These are phyloP conservation scores for Rhazya stricta DNA, from an alignment of 257 asterid species.

Conservation along the genomic window DNA sequence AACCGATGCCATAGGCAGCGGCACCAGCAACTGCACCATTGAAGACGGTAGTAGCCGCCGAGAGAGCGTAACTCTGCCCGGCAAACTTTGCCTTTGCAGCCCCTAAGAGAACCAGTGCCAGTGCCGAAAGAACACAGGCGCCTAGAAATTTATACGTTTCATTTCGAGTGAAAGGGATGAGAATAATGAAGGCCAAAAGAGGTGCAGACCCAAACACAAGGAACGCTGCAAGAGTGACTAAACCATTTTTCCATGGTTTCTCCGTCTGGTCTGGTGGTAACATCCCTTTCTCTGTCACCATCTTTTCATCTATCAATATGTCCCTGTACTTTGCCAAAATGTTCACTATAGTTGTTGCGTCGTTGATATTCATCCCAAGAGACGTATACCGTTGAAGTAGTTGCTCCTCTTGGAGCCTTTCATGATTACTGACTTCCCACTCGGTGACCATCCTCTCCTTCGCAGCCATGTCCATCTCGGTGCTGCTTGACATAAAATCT, in stretches of 20 bases:
- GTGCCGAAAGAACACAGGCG: slow-evolving; percentile 51
- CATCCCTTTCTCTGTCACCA: slow-evolving; percentile 42
- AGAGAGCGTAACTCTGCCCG: slow-evolving; percentile 38
- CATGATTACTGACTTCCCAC: slow-evolving; percentile 55
- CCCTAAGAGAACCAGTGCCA: slow-evolving; percentile 53
- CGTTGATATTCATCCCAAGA: slow-evolving; percentile 51
- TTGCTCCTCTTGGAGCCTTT: slow-evolving; percentile 33
- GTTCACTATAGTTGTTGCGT: slow-evolving; percentile 47
- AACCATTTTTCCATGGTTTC: slow-evolving; percentile 66
- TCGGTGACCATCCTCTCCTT: slow-evolving; percentile 47
- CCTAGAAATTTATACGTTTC: slow-evolving; percentile 45
- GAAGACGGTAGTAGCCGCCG: slow-evolving; percentile 36
- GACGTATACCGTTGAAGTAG: slow-evolving; percentile 36
- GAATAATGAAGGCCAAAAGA: slow-evolving; percentile 48
- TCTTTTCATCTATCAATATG: slow-evolving; percentile 44
- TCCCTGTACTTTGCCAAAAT: slow-evolving; percentile 51
- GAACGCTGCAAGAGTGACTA: slow-evolving; percentile 52
- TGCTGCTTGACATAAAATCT: slow-evolving; percentile 57
- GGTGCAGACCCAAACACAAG: slow-evolving; percentile 53
- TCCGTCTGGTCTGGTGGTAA: slow-evolving; percentile 36
- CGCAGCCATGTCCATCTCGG: slow-evolving; percentile 54
- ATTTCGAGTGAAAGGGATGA: slow-evolving; percentile 50
- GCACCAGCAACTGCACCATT: slow-evolving; percentile 59
- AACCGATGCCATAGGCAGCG: slow-evolving; percentile 56
- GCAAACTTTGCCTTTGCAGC: slow-evolving; percentile 58